Base-by-base conservation (phyloP, 164 flowering plant genomes). In the Umbilicus rupestris region DNA sequence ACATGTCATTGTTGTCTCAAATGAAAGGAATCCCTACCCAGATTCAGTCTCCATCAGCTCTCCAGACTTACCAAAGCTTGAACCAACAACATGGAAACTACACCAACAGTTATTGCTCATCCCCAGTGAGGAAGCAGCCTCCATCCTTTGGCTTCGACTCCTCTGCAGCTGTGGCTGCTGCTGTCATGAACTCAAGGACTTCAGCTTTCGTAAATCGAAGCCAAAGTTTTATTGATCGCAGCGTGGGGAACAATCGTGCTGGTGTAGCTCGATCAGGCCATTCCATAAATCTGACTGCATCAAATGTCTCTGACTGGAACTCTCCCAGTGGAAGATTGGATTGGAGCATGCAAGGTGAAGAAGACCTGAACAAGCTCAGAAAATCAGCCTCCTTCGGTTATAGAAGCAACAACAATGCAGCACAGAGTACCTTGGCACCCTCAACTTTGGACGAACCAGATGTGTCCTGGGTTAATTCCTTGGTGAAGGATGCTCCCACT, bases 311-410 rank as follows among this genome's bases (percentile, higher is more conserved):
- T 0, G 85, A 78, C 57, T 94, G 98, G 98, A 71, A 90, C 66
- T 87, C 98, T 1, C 97, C 96, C 0, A 71, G 68, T 71, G 96
- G 97, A 39, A 91, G 83, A 65, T 47, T 89, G 64, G 96, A 91
- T 30, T 94, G 98, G 98, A 96, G 92, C 0, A 62, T 85, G 49
- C 84, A 86, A 68, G 95, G 91, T 31, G 93, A 85, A 62, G 95
- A 89, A 62, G 95, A 89, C 70, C 77, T 84, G 49, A 81, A 77
- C 78, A 94, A 84, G 83, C 84, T 91, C 8, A 86, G 80, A 78
- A 89, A 84, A 65, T 89, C 96, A 1, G 85, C 91, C 1, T 89
- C 99, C 15, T 94, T 94, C 66, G 96, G 86, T 33, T 65, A 81
- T 65, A 77, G 92, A 41, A 80, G 70, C 73, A 72, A 69, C 72